Conservation (phyloP, 805 yeast species). For the Cyberlindnera mississippiensis region DNA sequence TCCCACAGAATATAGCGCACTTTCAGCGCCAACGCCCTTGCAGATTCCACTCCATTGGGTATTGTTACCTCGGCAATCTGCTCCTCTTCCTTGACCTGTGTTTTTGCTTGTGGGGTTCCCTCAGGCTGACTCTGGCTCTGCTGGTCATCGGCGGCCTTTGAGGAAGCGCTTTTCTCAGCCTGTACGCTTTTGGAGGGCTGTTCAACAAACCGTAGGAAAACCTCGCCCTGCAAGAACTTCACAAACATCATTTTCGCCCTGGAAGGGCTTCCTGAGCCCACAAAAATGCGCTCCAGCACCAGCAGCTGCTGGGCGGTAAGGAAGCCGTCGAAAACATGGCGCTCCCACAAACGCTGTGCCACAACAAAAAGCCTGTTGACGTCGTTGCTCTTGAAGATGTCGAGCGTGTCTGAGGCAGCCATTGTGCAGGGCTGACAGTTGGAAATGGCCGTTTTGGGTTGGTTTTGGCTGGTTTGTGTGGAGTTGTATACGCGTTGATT, state of each 20-base stretch:
- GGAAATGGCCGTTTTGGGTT: neutral
- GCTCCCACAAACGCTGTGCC: constrained; percentile 24
- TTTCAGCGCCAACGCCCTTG: constrained; percentile 57
- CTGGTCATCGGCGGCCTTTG: constrained; percentile 2
- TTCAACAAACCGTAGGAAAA: constrained; percentile 26
- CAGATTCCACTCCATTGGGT: constrained; percentile 39
- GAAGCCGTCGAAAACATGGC: constrained; percentile 43
- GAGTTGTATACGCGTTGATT: neutral
- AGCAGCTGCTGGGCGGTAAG: constrained; percentile 54
- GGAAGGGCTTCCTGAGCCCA: constrained; percentile 26
- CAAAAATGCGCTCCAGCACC: constrained; percentile 43
- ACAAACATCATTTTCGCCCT: constrained; percentile 34
- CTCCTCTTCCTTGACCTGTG: constrained; percentile 32
- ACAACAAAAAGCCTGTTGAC: constrained; percentile 21
- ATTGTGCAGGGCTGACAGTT: too few relatives aligned
- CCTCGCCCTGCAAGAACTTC: constrained; percentile 37
- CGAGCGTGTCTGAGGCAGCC: constrained; percentile 11
- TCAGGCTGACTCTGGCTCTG: constrained; percentile 4
- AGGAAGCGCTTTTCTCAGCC: too few relatives aligned
- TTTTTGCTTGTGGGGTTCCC: too few relatives aligned
- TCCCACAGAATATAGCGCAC: constrained; percentile 70
- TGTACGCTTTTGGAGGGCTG: too few relatives aligned
- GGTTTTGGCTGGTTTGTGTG: neutral
- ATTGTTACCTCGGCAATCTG: constrained; percentile 36
- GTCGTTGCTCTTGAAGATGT: constrained; percentile 28